phyloP scores from a whole-genome alignment of 805 yeast genomes.

The Alloascoidea hylecoeti region DNA sequence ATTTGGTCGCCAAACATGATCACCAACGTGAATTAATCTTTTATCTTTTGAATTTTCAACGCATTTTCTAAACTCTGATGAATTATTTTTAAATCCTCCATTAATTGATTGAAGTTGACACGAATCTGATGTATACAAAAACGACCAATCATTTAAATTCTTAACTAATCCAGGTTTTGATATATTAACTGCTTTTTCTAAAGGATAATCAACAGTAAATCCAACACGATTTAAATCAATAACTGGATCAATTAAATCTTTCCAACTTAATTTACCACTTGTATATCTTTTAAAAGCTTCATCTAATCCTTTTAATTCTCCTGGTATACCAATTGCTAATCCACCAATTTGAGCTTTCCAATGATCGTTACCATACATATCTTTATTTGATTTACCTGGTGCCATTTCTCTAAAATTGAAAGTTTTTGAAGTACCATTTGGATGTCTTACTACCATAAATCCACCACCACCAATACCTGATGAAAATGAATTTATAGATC shows the following conservation, averaged over 20 bases:
- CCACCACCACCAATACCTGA: slow-evolving; percentile 95
- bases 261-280: slow-evolving; percentile 62
- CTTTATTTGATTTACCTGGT: slow-evolving; percentile 42
- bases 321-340: slow-evolving; percentile 80
- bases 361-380: slow-evolving; percentile 43
- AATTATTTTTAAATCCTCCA: too few species aligned
- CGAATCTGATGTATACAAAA: slow-evolving; percentile 26
- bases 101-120: too few species aligned
- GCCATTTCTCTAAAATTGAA: slow-evolving; percentile 89
- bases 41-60: slow-evolving; percentile 7
- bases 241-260: slow-evolving; percentile 62
- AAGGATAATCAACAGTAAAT: slow-evolving; percentile 33
- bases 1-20: slow-evolving; percentile 39
- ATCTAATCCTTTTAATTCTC: slow-evolving; percentile 79
- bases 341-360: slow-evolving; percentile 58
- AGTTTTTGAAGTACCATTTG: slow-evolving; percentile 33
- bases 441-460: slow-evolving; percentile 37
- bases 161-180: slow-evolving; percentile 20
- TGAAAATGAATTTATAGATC: slow-evolving; percentile 66
- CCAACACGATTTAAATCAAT: slow-evolving; percentile 52
- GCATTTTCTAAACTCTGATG: too few species aligned
- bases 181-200: slow-evolving; percentile 26
- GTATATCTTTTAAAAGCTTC: slow-evolving; percentile 46
- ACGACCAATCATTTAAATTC: slow-evolving; percentile 37
- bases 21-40: slow-evolving; percentile 38